phyloP scores from a whole-genome alignment of 2,329 filamentous ascomycete species.

The Diaporthe australafricana region DNA sequence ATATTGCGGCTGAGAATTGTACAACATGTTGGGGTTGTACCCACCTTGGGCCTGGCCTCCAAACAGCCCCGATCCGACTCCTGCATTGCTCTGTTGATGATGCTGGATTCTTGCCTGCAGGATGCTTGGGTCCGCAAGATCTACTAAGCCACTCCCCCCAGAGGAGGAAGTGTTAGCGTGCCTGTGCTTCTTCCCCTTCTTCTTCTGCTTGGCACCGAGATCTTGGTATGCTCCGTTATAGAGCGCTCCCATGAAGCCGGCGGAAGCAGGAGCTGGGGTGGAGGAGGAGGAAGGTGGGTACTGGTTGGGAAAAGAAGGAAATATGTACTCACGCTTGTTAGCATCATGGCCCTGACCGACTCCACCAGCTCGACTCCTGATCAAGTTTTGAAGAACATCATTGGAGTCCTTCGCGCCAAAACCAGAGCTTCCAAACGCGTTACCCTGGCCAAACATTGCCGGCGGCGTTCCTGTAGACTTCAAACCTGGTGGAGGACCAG shows the following conservation, averaged over 20 bases:
- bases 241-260: slow-evolving; percentile 90
- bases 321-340: slow-evolving; percentile 98
- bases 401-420: slow-evolving; percentile 80
- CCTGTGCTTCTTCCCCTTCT: slow-evolving; percentile 99
- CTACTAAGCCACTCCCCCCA: slow-evolving; percentile 98
- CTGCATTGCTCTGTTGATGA: slow-evolving; percentile 82
- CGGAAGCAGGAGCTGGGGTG: slow-evolving; percentile 83
- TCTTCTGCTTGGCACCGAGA: slow-evolving; percentile 96
- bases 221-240: slow-evolving; percentile 94
- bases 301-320: slow-evolving; percentile 91
- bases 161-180: slow-evolving; percentile 99
- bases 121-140: slow-evolving; percentile 99
- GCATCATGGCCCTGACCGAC: slow-evolving; percentile 82
- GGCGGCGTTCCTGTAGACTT: slow-evolving; percentile 96
- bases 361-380: slow-evolving; percentile 76
- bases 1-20: slow-evolving; percentile 71
- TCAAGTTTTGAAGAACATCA: slow-evolving; percentile 84
- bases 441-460: slow-evolving; percentile 92
- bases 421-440: slow-evolving; percentile 80
- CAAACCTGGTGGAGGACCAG: slow-evolving; percentile 92
- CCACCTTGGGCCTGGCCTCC: slow-evolving; percentile 91
- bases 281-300: slow-evolving; percentile 85
- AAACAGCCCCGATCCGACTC: slow-evolving; percentile 90
- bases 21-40: slow-evolving; percentile 91
- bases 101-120: slow-evolving; percentile 97